Evolutionary conservation across 164 flowering plant genomes (phyloP).

Genomic region (Euptelea pleiosperma): DNA sequence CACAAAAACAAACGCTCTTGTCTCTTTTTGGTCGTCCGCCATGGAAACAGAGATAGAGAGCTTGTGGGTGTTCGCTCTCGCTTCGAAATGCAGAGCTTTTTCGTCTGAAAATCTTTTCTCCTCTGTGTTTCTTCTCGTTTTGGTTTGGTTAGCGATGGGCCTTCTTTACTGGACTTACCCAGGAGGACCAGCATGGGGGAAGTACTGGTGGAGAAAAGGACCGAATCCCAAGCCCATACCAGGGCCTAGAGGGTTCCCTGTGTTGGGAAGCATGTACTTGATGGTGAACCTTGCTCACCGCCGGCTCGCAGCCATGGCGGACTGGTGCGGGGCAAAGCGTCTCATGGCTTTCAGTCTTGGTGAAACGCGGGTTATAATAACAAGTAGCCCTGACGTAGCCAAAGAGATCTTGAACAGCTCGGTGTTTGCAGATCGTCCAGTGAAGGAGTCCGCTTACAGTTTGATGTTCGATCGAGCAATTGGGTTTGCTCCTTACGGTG

Average conservation of each 20-base stretch:
- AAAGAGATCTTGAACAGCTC: constrained; percentile 41
- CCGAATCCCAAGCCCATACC: constrained; percentile 22
- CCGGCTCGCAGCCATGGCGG: constrained; percentile 27
- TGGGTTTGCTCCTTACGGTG: constrained; percentile 49
- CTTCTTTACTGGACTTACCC: constrained; percentile 40
- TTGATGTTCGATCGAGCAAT: constrained; percentile 47
- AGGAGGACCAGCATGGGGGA: constrained; percentile 74
- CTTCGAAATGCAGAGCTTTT: constrained; percentile 31
- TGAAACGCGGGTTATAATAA: constrained; percentile 33
- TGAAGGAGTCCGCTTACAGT: constrained; percentile 39
- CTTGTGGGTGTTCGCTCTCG: constrained; percentile 38
- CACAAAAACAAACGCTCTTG: not conserved
- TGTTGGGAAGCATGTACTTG: constrained; percentile 38
- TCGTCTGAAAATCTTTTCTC: constrained; percentile 12
- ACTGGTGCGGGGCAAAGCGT: constrained; percentile 18
- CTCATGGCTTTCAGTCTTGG: constrained; percentile 53
- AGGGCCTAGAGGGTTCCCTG: constrained; percentile 41
- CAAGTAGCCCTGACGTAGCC: constrained; percentile 39
- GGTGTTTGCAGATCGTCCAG: constrained; percentile 43
- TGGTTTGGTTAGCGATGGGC: constrained; percentile 23
- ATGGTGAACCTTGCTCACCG: constrained; percentile 38
- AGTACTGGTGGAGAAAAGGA: constrained; percentile 12
- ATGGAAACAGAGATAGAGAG: constrained; percentile 30
- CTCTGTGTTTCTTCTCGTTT: constrained; percentile 7
- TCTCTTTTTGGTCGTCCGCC: constrained; percentile 1